Percentiles rank a stretch among this genome's conserved stretches.
Conservation (phyloP, 2,329 filamentous ascomycete species). For the Gaeumannomyces tritici region DNA sequence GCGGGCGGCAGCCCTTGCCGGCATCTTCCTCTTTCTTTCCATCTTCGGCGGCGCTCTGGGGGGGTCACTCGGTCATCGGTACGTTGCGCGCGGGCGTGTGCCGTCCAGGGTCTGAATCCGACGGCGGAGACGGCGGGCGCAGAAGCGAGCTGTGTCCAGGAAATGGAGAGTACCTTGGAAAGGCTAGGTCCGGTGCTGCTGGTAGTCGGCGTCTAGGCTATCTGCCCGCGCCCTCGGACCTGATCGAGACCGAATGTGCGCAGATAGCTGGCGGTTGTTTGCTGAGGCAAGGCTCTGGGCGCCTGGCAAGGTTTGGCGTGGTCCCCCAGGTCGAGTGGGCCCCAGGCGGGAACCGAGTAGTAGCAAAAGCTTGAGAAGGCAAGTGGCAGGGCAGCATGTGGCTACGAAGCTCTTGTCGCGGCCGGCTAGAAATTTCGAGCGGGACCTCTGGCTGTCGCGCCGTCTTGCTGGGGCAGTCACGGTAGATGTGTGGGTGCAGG, state of each 20-base stretch:
- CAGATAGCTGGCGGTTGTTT: too few species aligned
- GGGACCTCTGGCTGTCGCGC: background rate
- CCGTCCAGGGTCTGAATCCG: background rate
- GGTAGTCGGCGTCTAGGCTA: too few species aligned
- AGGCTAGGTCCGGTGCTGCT: too few species aligned
- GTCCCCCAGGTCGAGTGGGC: background rate
- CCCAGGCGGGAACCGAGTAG: background rate
- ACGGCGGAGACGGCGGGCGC: background rate
- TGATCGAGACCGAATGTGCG: too few species aligned
- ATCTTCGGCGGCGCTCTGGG: slow-evolving; percentile 25
- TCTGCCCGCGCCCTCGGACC: too few species aligned
- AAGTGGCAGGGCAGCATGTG: background rate
- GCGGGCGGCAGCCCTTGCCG: slow-evolving; percentile 51
- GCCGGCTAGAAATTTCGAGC: background rate
- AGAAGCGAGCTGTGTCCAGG: background rate
- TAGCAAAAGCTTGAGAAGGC: too few species aligned
- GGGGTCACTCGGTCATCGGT: slow-evolving; percentile 11
- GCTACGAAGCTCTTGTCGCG: background rate
- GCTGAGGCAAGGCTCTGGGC: too few species aligned
- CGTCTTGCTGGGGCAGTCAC: background rate
- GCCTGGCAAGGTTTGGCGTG: too few species aligned
- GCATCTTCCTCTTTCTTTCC: slow-evolving; percentile 59
- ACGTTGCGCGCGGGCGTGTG: background rate
- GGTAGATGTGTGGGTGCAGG: background rate
- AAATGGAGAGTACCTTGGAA: background rate